Percentiles rank a stretch among this genome's conserved stretches.
Evolutionary conservation across 2,329 filamentous ascomycete genomes (phyloP).

Genomic region (Monosporascus sp.): DNA sequence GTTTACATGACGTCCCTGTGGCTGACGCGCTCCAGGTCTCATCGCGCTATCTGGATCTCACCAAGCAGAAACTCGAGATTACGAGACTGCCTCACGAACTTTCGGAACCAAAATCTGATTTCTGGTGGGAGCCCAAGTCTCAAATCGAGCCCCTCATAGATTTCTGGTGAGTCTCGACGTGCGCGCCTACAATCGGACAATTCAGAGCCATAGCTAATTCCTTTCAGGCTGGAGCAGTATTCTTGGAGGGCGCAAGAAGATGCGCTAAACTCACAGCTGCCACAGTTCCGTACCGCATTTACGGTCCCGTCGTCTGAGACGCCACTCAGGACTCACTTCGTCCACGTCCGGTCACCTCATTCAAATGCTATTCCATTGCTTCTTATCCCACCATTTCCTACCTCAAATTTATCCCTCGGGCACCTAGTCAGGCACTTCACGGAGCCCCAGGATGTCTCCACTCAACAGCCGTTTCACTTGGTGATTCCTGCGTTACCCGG

Average conservation of each 20-base stretch:
- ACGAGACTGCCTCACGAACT: conserved; percentile 58
- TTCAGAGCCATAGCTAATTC: conserved; percentile 3
- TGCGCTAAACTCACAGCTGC: conserved; percentile 50
- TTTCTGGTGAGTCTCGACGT: conserved; percentile 45
- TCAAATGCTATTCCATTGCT: conserved; percentile 55
- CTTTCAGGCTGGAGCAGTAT: conserved; percentile 58
- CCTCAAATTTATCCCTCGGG: conserved; percentile 55
- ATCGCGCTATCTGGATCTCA: conserved; percentile 61
- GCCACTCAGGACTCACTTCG: conserved; percentile 55
- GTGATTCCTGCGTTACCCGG: conserved; percentile 62
- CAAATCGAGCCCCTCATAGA: conserved; percentile 60
- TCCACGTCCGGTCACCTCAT: conserved; percentile 52
- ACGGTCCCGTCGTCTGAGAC: conserved; percentile 32
- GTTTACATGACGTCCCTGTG: conserved; percentile 1
- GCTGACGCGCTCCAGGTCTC: conserved; percentile 49
- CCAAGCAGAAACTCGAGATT: conserved; percentile 61
- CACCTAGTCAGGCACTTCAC: conserved; percentile 51
- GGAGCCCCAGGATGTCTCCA: conserved; percentile 41
- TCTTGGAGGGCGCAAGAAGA: conserved; percentile 58
- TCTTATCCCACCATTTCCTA: conserved; percentile 60
- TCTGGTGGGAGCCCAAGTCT: conserved; percentile 56
- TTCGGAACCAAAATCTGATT: conserved; percentile 37
- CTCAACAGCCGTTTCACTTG: conserved; percentile 55
- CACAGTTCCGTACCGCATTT: conserved; percentile 59
- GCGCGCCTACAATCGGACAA: neutral